Evolutionary conservation across 768 basidiomycete species (phyloP).

Genomic region (Rubroboletus pulcherrimus): DNA sequence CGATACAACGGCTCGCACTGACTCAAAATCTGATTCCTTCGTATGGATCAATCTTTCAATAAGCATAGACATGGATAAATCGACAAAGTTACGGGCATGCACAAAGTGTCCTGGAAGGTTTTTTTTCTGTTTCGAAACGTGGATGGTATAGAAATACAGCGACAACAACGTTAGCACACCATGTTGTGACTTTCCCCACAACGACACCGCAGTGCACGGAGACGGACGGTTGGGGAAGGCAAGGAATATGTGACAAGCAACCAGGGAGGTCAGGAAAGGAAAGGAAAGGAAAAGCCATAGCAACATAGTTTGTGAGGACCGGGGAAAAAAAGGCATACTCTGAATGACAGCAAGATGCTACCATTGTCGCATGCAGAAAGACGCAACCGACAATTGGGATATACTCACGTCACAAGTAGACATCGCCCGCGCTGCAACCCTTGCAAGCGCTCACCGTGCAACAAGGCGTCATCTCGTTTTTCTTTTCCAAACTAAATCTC

Average conservation of each 20-base stretch:
- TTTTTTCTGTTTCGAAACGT: constrained; percentile 9
- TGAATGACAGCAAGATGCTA: constrained; percentile 8
- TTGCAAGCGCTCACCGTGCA: constrained; percentile 28
- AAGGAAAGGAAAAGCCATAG: constrained; percentile 20
- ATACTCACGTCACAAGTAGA: constrained; percentile 29
- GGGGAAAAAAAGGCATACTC: constrained; percentile 8
- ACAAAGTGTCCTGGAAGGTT: constrained; percentile 23
- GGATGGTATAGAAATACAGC: constrained; percentile 26
- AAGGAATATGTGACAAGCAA: constrained; percentile 22
- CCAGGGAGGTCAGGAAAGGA: constrained; percentile 2
- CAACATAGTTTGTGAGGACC: constrained; percentile 10
- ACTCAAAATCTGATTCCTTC: neutral
- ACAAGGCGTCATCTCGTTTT: constrained; percentile 16
- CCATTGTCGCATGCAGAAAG: constrained; percentile 2
- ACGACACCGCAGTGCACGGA: constrained; percentile 7
- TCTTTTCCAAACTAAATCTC: constrained; percentile 45
- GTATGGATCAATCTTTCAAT: neutral
- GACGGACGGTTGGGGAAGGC: neutral
- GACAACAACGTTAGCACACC: constrained; percentile 28
- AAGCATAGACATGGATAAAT: constrained; percentile 24
- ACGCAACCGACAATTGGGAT: neutral
- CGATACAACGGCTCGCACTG: neutral
- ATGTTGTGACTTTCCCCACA: constrained; percentile 15
- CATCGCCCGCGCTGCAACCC: constrained; percentile 21
- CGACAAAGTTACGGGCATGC: constrained; percentile 23